Percentiles rank a stretch among this genome's conserved stretches.
phyloP scores from a whole-genome alignment of 140 eudicot genomes.

The Anethum foeniculum region DNA sequence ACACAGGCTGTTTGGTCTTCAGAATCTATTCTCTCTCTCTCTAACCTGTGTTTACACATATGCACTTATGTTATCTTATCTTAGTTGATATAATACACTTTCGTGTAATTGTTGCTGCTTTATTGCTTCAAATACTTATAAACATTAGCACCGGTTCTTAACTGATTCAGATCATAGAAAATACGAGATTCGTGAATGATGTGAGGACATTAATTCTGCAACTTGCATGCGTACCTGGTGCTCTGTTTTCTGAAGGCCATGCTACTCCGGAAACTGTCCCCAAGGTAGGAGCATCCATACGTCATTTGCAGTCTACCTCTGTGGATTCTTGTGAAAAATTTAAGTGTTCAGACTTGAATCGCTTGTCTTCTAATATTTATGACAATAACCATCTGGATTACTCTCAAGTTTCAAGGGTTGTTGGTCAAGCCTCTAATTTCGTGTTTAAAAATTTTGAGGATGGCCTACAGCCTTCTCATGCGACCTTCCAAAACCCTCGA shows the following conservation, averaged over 20 bases:
- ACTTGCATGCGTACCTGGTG: constrained; percentile 75
- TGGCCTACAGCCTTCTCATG: constrained; percentile 19
- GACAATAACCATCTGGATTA: constrained; percentile 29
- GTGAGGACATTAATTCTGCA: constrained; percentile 65
- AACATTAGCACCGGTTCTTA: not conserved
- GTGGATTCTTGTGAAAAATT: constrained; percentile 24
- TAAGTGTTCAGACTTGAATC: constrained; percentile 17
- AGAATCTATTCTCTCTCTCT: not conserved
- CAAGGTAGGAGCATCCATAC: constrained; percentile 18
- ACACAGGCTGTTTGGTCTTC: not conserved
- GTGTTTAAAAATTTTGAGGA: constrained; percentile 20
- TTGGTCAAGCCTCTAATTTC: constrained; percentile 32
- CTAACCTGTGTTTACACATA: not conserved
- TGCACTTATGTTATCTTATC: not conserved
- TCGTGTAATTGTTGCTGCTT: not conserved
- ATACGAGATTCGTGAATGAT: constrained; percentile 59
- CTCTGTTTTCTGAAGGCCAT: constrained; percentile 47
- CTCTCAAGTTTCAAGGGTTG: constrained; percentile 35
- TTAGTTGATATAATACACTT: not conserved
- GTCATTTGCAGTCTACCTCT: constrained; percentile 18
- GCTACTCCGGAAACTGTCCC: constrained; percentile 29
- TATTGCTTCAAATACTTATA: not conserved
- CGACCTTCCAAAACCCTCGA: constrained; percentile 23
- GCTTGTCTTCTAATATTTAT: constrained; percentile 7
- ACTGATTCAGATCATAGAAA: constrained; percentile 65